Evolutionary conservation across 1,139 yeast species (phyloP).

Genomic region (Lodderomyces metapsilosis): DNA sequence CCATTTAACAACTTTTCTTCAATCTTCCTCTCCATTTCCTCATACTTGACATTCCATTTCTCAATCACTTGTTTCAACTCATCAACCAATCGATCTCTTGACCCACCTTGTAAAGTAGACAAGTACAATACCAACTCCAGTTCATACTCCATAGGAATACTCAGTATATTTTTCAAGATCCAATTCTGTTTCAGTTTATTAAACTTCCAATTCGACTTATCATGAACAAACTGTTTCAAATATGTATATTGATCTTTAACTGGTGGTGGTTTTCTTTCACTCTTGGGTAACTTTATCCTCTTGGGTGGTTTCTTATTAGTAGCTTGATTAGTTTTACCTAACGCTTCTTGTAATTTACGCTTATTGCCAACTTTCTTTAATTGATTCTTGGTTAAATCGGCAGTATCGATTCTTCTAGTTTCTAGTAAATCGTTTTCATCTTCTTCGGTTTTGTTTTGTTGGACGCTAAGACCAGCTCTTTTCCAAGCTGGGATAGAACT

Average conservation of each 20-base stretch:
- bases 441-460: conserved; percentile 39
- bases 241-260: conserved; percentile 81
- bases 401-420: conserved; percentile 43
- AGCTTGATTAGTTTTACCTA: neutral
- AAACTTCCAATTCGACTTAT: conserved; percentile 77
- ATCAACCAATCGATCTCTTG: conserved; percentile 55
- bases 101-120: conserved; percentile 72
- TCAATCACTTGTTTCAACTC: conserved; percentile 49
- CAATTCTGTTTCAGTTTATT: conserved; percentile 94
- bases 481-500: conserved; percentile 83
- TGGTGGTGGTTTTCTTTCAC: conserved; percentile 71
- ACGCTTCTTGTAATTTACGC: conserved; percentile 28
- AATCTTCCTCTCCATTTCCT: conserved; percentile 37
- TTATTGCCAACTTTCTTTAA: conserved; percentile 40
- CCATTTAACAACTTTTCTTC: conserved; percentile 30
- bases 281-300: conserved; percentile 71
- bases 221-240: conserved; percentile 62
- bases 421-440: conserved; percentile 33
- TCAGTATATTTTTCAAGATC: conserved; percentile 69
- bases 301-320: conserved; percentile 61
- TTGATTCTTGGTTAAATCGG: conserved; percentile 45
- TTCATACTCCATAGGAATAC: conserved; percentile 57
- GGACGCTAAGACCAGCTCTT: conserved; percentile 68
- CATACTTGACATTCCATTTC: conserved; percentile 58
- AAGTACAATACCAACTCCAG: conserved; percentile 57